Percentiles rank a stretch among this genome's conserved stretches.
phyloP scores from a whole-genome alignment of 1,284 basidiomycete genomes.

The Rhodotorula sp. region DNA sequence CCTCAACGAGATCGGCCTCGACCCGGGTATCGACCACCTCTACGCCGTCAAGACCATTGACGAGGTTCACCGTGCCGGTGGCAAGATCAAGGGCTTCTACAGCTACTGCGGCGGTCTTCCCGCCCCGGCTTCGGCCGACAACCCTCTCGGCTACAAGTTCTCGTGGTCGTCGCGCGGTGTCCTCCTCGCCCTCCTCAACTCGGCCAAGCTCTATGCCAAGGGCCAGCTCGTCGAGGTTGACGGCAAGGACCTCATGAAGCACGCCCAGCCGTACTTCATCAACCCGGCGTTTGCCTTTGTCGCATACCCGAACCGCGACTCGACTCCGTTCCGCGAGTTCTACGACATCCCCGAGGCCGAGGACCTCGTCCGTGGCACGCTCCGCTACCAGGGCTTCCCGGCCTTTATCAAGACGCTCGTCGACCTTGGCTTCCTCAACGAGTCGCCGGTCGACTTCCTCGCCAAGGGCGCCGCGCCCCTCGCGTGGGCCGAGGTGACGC shows the following conservation, averaged over 20 bases:
- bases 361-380: slow-evolving; percentile 87
- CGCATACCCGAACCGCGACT: slow-evolving; percentile 97
- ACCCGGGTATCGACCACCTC: slow-evolving; percentile 91
- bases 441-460: slow-evolving; percentile 75
- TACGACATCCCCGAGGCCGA: slow-evolving; percentile 94
- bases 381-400: slow-evolving; percentile 98
- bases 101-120: slow-evolving; percentile 97
- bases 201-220: slow-evolving; percentile 75
- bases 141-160: slow-evolving; percentile 99
- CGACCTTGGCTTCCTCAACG: slow-evolving; percentile 82
- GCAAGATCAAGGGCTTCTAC: slow-evolving; percentile 92
- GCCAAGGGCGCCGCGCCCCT: slow-evolving; percentile 59
- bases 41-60: slow-evolving; percentile 97
- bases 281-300: slow-evolving; percentile 82
- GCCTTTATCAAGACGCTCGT: slow-evolving; percentile 89
- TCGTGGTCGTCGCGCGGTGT: slow-evolving; percentile 98
- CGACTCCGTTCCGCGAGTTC: slow-evolving; percentile 74
- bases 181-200: slow-evolving; percentile 90
- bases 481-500: slow-evolving; percentile 76
- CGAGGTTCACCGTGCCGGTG: slow-evolving; percentile 90
- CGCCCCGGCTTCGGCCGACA: slow-evolving; percentile 81
- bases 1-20: slow-evolving; percentile 97
- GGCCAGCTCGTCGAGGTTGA: slow-evolving; percentile 67
- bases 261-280: slow-evolving; percentile 92
- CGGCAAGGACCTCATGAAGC: slow-evolving; percentile 72